A percentile compares a stretch with the other conserved stretches of the same genome.
phyloP scores from a whole-genome alignment of 495 filamentous ascomycete species.

The Aspergillus hancockii region DNA sequence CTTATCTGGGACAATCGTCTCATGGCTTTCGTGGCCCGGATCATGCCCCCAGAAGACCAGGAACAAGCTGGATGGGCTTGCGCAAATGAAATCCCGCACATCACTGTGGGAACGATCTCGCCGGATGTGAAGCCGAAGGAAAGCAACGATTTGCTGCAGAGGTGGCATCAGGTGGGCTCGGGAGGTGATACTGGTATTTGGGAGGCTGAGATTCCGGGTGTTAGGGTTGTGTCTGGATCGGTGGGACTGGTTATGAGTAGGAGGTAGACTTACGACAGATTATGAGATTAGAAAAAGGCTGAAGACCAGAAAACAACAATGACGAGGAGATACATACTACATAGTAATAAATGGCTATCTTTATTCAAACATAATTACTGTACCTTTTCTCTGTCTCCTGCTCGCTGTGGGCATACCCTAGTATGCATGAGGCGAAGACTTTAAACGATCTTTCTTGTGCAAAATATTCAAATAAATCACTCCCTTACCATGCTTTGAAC shows the following conservation, averaged over 20 bases:
- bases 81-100: conserved; percentile 77
- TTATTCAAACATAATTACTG: too few species aligned
- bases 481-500: too few species aligned
- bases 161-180: conserved; percentile 62
- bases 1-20: conserved; percentile 78
- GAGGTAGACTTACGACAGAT: conserved; percentile 12
- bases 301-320: too few species aligned
- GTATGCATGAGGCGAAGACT: too few species aligned
- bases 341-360: too few species aligned
- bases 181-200: conserved; percentile 50
- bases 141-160: conserved; percentile 78
- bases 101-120: conserved; percentile 82
- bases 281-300: conserved; percentile 5
- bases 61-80: conserved; percentile 59
- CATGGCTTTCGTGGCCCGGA: conserved; percentile 83
- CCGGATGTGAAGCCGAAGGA: conserved; percentile 83
- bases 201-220: conserved; percentile 45
- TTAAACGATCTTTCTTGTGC: too few species aligned
- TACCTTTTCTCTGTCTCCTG: too few species aligned
- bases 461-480: too few species aligned
- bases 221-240: conserved; percentile 43
- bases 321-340: too few species aligned
- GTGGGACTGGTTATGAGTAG: conserved; percentile 48
- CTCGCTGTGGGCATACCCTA: too few species aligned
- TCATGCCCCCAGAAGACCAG: conserved; percentile 44